Evolutionary conservation across 2,329 filamentous ascomycete species (phyloP), one percentile per base, ranked within the genome.

Genomic region (Trichoderma aggressivum): DNA sequence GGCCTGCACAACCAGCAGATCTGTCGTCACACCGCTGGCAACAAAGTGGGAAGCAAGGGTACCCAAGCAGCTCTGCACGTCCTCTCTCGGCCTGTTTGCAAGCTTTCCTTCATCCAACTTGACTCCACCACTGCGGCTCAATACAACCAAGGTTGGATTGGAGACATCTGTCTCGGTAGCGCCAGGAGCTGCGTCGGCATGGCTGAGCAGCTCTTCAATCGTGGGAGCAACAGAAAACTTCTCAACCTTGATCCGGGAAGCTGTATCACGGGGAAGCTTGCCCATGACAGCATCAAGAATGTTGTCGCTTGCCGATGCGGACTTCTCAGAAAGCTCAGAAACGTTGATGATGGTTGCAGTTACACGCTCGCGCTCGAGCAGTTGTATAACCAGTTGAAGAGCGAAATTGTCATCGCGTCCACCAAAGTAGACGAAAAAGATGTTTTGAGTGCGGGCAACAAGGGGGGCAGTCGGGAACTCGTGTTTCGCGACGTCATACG

Each of bases 341-440:
- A 73, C 73, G 21, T 74, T 89, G 1, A 92, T 84, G 36, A 98
- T 87, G 0, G 92, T 95, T 0, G 90, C 93, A 0, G 93, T 94
- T 30, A 97, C 89, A 56, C 92, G 88, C 5, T 89, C 86, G 76
- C 94, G 96, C 78, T 91, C 90, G 1, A 91, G 93, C 1, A 99
- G 86, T 77, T 98, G 95, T 3, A 98, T 85, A 3, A 95, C 91
- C 28, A 98, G 88, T 1, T 90, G 86, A 0, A 98, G 85, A 0
- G 94, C 94, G 5, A 91, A 88, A 8, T 89, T 88, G 77, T 98
- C 95, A 77, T 99, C 96, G 1, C 85, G 83, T 10, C 93, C 93
- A 21, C 95, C 94, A 72, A 97, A 90, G 81, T 94, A 98, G 0
- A 94, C 92, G 68, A 97, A 85, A 79, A 97, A 94, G 74, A 98